Base-by-base conservation (phyloP, 768 basidiomycete species). In the Cystobasidium ongulense region DNA sequence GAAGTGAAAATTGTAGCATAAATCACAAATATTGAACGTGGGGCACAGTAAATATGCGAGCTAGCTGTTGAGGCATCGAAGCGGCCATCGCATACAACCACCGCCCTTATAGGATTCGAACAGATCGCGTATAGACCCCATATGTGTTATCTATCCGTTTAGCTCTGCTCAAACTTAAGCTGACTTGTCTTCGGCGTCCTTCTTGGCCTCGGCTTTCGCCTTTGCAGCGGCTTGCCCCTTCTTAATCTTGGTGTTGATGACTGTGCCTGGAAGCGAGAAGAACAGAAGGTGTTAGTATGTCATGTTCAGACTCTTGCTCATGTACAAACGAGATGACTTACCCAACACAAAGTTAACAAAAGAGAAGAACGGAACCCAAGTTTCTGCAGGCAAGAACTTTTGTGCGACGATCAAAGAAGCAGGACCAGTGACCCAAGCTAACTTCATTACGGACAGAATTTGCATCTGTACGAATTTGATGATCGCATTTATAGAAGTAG, bases 281-380 rank as follows among this genome's bases (percentile, higher is more conserved):
- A 35, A 27, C 29, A 35, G 11, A 35, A 27, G 8, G 27, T 21
- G 21, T 64, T 35, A 27, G 36, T 46, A 27, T 31, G 27, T n/a
- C 8, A 31, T 39, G 23, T 11, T 63, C 31, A 63, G 7, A 5
- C 31, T 31, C 53, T 23, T 31, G n/a, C 53, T 7, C 11, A 36
- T 63, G 61, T n/a, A 39, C 11, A 11, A 23, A 8, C 5, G 7
- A 27, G 23, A 63, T 7, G 33, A 31, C 63, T 36, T 27, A 25
- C 90, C 91, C 17, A 91, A 83, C 15, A 86, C 78, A 79, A 93
- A 92, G 78, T 88, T 86, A 50, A 93, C 82, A 39, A 85, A 77
- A 80, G 88, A 91, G 85, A 93, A 92, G 83, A 90, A 94, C 10
- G 89, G 89, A 0, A 90, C 89, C 92, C 92, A 93, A 53, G 91